Percentiles rank a stretch among this genome's conserved stretches.
phyloP scores from a whole-genome alignment of 2,329 filamentous ascomycete species.

The Aciculosporium take region DNA sequence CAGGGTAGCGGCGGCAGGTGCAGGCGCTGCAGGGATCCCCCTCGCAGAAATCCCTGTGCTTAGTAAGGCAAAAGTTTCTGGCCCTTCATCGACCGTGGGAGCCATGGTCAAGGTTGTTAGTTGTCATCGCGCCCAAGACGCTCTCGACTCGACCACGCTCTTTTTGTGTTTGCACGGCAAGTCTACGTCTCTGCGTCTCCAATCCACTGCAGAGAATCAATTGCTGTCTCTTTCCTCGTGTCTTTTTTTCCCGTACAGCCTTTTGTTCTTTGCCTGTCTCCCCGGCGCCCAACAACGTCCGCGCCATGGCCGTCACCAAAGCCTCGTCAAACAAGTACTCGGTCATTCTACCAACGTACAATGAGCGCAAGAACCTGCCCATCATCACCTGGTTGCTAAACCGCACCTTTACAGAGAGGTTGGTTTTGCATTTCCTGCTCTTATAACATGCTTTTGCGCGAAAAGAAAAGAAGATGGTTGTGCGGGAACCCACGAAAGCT shows the following conservation, averaged over 20 bases:
- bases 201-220: too few relatives aligned
- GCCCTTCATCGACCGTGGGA: too few relatives aligned
- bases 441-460: neutral
- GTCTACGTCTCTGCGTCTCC: too few relatives aligned
- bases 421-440: neutral
- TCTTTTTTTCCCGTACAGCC: neutral
- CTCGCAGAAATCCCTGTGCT: too few relatives aligned
- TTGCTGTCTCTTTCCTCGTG: neutral
- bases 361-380: slow-evolving; percentile 92
- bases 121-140: too few relatives aligned
- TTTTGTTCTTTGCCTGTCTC: slow-evolving; percentile 1
- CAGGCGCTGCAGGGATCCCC: too few relatives aligned
- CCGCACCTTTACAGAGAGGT: slow-evolving; percentile 83
- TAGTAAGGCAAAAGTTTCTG: too few relatives aligned
- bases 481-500: too few relatives aligned
- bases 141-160: too few relatives aligned
- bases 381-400: slow-evolving; percentile 92
- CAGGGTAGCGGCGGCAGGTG: too few relatives aligned
- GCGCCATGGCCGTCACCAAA: slow-evolving; percentile 36
- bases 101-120: too few relatives aligned
- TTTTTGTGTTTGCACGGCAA: too few relatives aligned
- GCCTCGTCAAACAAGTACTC: slow-evolving; percentile 64
- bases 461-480: neutral
- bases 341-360: slow-evolving; percentile 94
- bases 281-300: slow-evolving; percentile 1